Evolutionary conservation across 2,329 filamentous ascomycete species (phyloP).

Genomic region (Ceratocystis eucalypticola): DNA sequence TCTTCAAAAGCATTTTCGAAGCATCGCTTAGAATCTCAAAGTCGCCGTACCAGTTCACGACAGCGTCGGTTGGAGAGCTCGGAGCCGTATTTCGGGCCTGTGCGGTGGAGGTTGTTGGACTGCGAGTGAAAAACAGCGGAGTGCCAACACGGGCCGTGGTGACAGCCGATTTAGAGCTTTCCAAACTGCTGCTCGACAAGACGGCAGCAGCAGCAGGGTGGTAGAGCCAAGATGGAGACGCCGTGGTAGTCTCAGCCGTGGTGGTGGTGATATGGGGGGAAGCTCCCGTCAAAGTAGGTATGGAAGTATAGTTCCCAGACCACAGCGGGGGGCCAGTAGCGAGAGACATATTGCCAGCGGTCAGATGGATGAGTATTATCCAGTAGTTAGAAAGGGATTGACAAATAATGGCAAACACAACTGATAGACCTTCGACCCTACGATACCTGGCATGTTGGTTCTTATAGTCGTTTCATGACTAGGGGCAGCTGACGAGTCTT

Average conservation of each 20-base stretch:
- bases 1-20: not conserved
- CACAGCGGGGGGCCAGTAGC: not conserved
- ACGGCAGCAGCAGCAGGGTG: not conserved
- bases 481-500: not conserved
- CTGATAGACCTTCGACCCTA: too few relatives aligned
- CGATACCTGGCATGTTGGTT: too few relatives aligned
- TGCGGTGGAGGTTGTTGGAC: not conserved
- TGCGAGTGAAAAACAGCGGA: slow-evolving; percentile 8
- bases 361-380: not conserved
- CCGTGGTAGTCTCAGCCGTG: not conserved
- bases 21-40: not conserved
- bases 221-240: not conserved
- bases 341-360: not conserved
- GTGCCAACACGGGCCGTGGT: slow-evolving; percentile 10
- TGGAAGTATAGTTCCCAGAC: not conserved
- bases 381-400: too few relatives aligned
- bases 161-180: not conserved
- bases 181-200: not conserved
- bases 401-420: too few relatives aligned
- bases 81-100: not conserved
- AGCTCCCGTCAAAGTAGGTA: not conserved
- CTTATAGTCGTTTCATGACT: too few relatives aligned
- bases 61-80: not conserved
- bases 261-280: not conserved
- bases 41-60: not conserved